Percentiles rank a stretch among this genome's conserved stretches.
These are phyloP conservation scores for Sordaria brevicollis DNA, from an alignment of 495 filamentous ascomycete genomes.

Conservation along the genomic window DNA sequence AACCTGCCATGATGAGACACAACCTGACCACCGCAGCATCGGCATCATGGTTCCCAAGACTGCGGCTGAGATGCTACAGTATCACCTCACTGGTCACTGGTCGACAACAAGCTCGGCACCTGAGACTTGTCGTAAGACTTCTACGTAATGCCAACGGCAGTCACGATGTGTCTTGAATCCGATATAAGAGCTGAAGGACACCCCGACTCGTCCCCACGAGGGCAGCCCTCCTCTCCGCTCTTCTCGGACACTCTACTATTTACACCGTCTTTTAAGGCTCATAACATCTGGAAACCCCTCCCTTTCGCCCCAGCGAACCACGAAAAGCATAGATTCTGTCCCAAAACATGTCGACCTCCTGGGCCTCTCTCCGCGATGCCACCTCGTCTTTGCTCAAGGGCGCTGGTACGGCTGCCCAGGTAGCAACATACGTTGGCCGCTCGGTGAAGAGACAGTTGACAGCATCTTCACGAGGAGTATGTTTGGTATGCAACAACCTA, in stretches of 20 bases:
- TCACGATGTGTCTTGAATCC: neutral
- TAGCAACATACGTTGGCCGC: conserved; percentile 11
- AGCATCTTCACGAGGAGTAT: neutral
- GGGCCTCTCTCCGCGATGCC: neutral
- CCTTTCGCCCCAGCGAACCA: neutral
- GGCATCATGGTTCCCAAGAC: neutral
- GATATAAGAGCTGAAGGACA: neutral
- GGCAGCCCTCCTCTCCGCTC: neutral
- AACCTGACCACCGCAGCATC: neutral
- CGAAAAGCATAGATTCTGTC: neutral
- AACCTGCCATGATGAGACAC: neutral
- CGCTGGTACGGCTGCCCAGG: neutral
- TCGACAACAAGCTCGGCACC: neutral
- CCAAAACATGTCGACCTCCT: neutral
- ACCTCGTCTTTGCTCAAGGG: neutral
- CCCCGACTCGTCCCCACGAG: neutral
- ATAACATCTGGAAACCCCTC: neutral
- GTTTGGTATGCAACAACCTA: neutral
- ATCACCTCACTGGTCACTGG: neutral
- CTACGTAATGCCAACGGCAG: neutral
- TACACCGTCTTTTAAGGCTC: neutral
- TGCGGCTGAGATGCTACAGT: neutral
- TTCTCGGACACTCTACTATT: neutral
- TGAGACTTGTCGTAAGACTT: neutral
- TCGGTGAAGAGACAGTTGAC: conserved; percentile 33